Percentiles rank a stretch among this genome's conserved stretches.
These are phyloP conservation scores for Salmacisia buchloeana DNA, from an alignment of 1,284 basidiomycete genomes.

Conservation along the genomic window DNA sequence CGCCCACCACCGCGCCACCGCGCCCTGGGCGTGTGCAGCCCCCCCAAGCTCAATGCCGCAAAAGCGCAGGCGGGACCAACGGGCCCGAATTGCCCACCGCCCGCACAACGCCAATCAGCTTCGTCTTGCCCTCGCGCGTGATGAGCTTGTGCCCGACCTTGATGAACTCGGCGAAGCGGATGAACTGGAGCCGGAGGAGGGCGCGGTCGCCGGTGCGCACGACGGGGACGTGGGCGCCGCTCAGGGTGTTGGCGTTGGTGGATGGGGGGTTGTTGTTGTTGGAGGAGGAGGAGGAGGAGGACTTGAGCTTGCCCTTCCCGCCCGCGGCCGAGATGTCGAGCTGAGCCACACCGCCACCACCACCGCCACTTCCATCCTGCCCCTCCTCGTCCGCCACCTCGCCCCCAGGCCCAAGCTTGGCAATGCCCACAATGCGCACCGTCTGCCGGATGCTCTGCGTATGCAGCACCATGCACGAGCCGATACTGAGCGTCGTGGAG, in stretches of 20 bases:
- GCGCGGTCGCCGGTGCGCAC: conserved; percentile 47
- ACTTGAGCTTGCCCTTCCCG: not conserved
- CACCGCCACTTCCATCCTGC: not conserved
- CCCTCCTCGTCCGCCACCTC: conserved; percentile 1
- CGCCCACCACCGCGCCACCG: no score
- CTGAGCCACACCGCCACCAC: not conserved
- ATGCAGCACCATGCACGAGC: conserved; percentile 48
- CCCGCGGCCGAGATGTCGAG: not conserved
- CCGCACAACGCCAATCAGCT: conserved; percentile 42
- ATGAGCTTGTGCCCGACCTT: conserved; percentile 47
- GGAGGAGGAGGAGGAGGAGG: not conserved
- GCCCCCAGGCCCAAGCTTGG: conserved; percentile 29
- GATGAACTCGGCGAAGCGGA: conserved; percentile 40
- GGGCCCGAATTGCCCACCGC: conserved; percentile 32
- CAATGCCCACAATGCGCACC: conserved; percentile 41
- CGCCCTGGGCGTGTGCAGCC: no score
- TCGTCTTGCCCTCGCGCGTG: conserved; percentile 44
- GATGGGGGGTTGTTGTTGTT: no score
- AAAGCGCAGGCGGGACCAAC: conserved; percentile 7
- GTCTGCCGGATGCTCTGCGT: conserved; percentile 47
- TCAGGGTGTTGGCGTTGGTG: not conserved
- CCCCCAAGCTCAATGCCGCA: not conserved
- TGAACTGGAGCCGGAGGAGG: conserved; percentile 40
- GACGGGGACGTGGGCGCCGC: conserved; percentile 22
- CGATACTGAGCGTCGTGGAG: conserved; percentile 42